These are phyloP conservation scores for Dactylellina sp. DNA, from an alignment of 2,329 filamentous ascomycete species.

Conservation along the genomic window DNA sequence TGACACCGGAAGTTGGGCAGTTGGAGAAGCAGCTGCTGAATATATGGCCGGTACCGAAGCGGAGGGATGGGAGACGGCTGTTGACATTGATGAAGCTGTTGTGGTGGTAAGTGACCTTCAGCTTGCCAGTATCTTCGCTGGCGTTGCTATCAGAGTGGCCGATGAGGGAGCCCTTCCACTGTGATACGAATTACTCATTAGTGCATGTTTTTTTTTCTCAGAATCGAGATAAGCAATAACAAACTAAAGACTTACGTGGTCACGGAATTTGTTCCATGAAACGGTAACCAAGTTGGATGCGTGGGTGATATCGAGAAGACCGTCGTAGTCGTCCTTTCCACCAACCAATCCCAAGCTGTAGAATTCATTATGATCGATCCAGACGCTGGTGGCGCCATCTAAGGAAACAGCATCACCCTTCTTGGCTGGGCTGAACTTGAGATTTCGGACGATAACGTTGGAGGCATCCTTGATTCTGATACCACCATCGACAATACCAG, in stretches of 20 bases:
- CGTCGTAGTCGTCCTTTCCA: constrained; percentile 66
- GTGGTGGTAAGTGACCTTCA: constrained; percentile 75
- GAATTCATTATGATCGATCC: constrained; percentile 67
- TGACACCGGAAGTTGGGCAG: constrained; percentile 67
- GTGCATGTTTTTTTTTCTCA: no score
- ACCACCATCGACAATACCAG: constrained; percentile 65
- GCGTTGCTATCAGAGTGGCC: constrained; percentile 73
- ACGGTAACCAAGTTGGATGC: constrained; percentile 66
- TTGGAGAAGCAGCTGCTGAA: constrained; percentile 64
- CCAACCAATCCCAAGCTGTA: constrained; percentile 62
- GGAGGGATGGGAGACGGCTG: constrained; percentile 73
- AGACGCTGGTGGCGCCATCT: constrained; percentile 67
- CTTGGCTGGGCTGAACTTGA: constrained; percentile 68
- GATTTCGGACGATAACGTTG: constrained; percentile 72
- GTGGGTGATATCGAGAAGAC: constrained; percentile 66
- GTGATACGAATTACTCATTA: constrained; percentile 60
- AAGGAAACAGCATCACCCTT: constrained; percentile 69
- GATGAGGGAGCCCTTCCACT: constrained; percentile 73
- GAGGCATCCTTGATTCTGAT: constrained; percentile 66
- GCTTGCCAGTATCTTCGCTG: constrained; percentile 71
- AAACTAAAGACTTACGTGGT: constrained; percentile 63
- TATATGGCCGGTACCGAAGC: constrained; percentile 74
- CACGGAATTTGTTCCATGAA: constrained; percentile 64
- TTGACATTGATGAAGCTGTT: constrained; percentile 76
- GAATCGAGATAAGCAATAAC: no score